Conservation (phyloP, 176 grass and related monocot species). For the Avena sativa region DNA sequence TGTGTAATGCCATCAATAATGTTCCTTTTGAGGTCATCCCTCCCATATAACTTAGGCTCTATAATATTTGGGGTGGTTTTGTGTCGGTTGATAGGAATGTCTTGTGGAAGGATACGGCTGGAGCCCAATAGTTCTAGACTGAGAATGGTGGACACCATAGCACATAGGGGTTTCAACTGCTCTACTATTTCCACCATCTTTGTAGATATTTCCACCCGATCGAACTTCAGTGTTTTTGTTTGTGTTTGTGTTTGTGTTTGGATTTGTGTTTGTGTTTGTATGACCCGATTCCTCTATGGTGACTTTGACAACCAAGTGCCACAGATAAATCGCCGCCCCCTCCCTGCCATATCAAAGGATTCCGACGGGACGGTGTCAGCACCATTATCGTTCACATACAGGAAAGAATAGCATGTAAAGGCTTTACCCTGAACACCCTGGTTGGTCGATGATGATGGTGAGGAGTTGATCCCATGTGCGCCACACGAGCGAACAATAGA, state of each 20-base stretch:
- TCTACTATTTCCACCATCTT: background rate
- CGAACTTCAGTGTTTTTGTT: background rate
- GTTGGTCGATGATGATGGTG: background rate
- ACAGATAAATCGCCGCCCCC: background rate
- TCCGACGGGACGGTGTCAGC: background rate
- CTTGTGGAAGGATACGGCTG: background rate
- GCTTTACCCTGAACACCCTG: background rate
- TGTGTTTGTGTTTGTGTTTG: background rate
- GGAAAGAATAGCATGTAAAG: background rate
- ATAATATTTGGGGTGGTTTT: background rate
- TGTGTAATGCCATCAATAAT: background rate
- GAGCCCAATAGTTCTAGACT: background rate
- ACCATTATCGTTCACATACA: background rate
- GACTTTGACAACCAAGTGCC: background rate
- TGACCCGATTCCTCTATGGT: background rate
- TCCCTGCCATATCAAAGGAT: background rate
- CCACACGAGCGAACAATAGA: background rate
- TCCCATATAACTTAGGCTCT: conserved; percentile 40
- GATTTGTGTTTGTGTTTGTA: background rate
- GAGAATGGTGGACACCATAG: conserved; percentile 27
- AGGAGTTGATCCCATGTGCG: background rate
- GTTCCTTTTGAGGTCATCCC: background rate
- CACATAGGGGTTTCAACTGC: background rate
- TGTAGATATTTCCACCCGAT: background rate
- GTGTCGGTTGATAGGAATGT: background rate